Base-by-base conservation (phyloP, 257 asterid species). In the Scutellaria galericulata region DNA sequence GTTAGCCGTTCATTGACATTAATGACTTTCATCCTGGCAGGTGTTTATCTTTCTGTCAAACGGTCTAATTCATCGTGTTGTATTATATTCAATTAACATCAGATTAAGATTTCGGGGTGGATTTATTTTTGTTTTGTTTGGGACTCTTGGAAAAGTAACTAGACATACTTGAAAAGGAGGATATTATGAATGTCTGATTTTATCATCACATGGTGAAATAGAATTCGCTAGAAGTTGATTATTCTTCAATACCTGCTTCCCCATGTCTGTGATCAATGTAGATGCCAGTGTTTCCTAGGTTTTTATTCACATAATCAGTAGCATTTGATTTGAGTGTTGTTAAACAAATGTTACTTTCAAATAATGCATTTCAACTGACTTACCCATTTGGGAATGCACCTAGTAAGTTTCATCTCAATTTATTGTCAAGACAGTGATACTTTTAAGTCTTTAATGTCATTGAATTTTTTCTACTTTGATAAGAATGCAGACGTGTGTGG, bases 151-250 rank as follows among this genome's bases (percentile, higher is more conserved):
- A 47, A 13, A 51, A 57, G 51, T 10, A 8, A 22, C 64, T 11
- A 7, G 40, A 41, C 22, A 27, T 40, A 44, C 42, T 60, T 73
- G 42, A 35, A 64, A 22, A 75, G 71, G 53, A 22, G 15, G 53
- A 7, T 64, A 9, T 66, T 45, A 18, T 35, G 57, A 18, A 12
- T 20, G n/a, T 45, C 41, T 11, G 10, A 55, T 31, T 57, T 62
- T 51, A 46, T 65, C 24, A 0, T 55, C 15, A 55, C 44, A 35
- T 44, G 65, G 57, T 8, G 15, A 22, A 20, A 35, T 58, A 27
- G 10, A 55, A 42, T 31, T 22, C 15, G 67, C 47, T 13, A 13
- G 66, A 72, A 66, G 70, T 44, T 59, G 59, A 56, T 76, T 63
- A 22, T 44, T 75, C 69, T 72, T 48, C 18, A 5, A 64, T 42